These are phyloP conservation scores for Claviceps paspali DNA, from an alignment of 2,329 filamentous ascomycete species.

Conservation along the genomic window DNA sequence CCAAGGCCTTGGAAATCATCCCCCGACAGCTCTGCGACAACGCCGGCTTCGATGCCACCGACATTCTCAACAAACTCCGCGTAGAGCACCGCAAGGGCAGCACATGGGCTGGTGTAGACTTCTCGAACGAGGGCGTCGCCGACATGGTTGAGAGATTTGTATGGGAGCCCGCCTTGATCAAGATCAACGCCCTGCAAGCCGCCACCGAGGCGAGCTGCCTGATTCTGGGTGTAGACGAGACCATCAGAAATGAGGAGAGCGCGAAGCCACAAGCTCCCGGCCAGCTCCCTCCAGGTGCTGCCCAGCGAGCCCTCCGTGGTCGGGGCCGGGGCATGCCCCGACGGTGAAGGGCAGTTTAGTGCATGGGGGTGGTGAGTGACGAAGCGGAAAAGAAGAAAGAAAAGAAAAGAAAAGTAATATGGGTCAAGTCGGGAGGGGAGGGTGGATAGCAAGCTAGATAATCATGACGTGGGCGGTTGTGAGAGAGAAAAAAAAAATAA, in stretches of 20 bases:
- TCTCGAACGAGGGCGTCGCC: conserved; percentile 75
- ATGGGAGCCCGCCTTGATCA: conserved; percentile 92
- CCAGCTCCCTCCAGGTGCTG: conserved; percentile 65
- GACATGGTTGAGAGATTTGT: conserved; percentile 95
- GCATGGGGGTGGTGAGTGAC: background rate
- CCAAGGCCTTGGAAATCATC: conserved; percentile 92
- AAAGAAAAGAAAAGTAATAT: background rate
- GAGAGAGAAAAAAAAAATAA: too few relatives aligned
- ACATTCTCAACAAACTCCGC: conserved; percentile 89
- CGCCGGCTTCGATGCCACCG: conserved; percentile 93
- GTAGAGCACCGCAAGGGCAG: conserved; percentile 92
- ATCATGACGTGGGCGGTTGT: too few relatives aligned
- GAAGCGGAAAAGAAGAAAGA: conserved; percentile 3
- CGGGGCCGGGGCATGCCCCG: conserved; percentile 82
- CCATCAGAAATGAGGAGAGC: conserved; percentile 95
- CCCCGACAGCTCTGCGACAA: conserved; percentile 97
- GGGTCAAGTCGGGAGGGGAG: too few relatives aligned
- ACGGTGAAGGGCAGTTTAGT: conserved; percentile 32
- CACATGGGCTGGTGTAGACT: conserved; percentile 92
- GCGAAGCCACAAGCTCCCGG: conserved; percentile 66
- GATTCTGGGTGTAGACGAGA: conserved; percentile 94
- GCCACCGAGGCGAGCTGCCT: conserved; percentile 90
- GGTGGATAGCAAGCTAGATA: too few relatives aligned
- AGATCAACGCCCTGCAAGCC: conserved; percentile 93
- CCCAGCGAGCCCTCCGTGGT: conserved; percentile 73